Evolutionary conservation across 345 rosid genomes (phyloP).

Genomic region (Citrus medica): DNA sequence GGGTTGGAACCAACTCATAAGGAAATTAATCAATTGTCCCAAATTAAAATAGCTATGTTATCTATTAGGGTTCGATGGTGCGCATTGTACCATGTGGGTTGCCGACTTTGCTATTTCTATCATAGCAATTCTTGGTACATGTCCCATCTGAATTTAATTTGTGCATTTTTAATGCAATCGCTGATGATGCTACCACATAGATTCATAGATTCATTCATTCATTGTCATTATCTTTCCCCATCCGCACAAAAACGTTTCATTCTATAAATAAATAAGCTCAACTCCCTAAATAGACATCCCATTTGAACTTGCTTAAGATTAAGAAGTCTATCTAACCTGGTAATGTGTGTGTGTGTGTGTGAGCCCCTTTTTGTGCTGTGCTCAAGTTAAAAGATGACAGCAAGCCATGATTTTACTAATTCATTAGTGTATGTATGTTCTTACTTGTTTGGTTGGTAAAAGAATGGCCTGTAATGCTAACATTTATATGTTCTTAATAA

Average conservation of each 20-base stretch:
- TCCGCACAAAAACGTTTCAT: neutral
- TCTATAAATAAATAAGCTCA: neutral
- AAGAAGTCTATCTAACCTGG: neutral
- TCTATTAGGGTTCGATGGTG: neutral
- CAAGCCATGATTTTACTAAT: neutral
- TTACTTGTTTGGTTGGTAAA: neutral
- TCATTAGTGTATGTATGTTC: neutral
- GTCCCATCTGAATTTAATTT: conserved; percentile 12
- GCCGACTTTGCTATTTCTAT: conserved; percentile 15
- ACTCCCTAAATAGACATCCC: neutral
- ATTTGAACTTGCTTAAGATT: neutral
- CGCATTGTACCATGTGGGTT: neutral
- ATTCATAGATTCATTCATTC: neutral
- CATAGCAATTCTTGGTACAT: conserved; percentile 3
- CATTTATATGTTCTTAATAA: no score
- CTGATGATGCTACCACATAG: neutral
- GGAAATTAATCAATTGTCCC: neutral
- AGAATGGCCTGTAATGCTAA: no score
- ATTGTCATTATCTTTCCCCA: neutral
- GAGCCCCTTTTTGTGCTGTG: neutral
- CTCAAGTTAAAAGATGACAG: neutral
- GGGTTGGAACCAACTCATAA: conserved; percentile 2
- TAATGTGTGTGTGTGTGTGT: neutral
- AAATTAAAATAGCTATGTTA: neutral
- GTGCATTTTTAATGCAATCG: neutral